A percentile compares a stretch with the other conserved stretches of the same genome.
These are phyloP conservation scores for Rhytidiadelphus loreus DNA, from an alignment of 225 moss, liverwort and hornwort species.

Conservation along the genomic window DNA sequence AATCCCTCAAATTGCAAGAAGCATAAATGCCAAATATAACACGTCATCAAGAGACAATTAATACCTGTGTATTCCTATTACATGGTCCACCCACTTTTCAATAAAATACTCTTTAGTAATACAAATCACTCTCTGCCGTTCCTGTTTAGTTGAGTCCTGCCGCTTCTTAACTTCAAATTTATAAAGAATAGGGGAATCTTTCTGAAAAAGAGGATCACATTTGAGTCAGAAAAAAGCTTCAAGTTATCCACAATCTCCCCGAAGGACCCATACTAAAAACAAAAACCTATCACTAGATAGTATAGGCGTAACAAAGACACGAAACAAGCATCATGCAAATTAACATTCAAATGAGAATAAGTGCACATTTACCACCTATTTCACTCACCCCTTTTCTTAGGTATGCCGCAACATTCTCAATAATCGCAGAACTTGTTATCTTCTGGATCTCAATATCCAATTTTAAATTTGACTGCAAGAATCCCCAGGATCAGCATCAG, in stretches of 20 bases:
- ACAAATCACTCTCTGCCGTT: slow-evolving; percentile 67
- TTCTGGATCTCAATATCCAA: slow-evolving; percentile 85
- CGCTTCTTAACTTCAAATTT: slow-evolving; percentile 84
- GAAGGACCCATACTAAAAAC: background rate
- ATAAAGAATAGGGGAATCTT: slow-evolving; percentile 72
- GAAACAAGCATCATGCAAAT: background rate
- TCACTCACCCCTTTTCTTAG: slow-evolving; percentile 81
- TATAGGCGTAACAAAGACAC: background rate
- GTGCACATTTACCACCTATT: background rate
- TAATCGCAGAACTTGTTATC: slow-evolving; percentile 81
- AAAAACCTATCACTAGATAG: background rate
- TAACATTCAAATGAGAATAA: background rate
- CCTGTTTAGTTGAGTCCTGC: slow-evolving; percentile 62
- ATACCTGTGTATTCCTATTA: slow-evolving; percentile 92
- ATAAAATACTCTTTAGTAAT: slow-evolving; percentile 73
- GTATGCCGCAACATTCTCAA: slow-evolving; percentile 89
- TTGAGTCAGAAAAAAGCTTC: background rate
- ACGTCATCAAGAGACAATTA: background rate
- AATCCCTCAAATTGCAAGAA: background rate
- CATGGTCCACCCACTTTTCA: slow-evolving; percentile 90
- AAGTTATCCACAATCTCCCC: background rate
- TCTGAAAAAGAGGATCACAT: slow-evolving; percentile 27
- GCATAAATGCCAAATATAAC: background rate
- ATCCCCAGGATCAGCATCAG: slow-evolving; percentile 2
- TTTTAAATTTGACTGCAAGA: slow-evolving; percentile 73